Base-by-base conservation (phyloP, 1,284 basidiomycete genomes). In the Nidula niveotomentosa region DNA sequence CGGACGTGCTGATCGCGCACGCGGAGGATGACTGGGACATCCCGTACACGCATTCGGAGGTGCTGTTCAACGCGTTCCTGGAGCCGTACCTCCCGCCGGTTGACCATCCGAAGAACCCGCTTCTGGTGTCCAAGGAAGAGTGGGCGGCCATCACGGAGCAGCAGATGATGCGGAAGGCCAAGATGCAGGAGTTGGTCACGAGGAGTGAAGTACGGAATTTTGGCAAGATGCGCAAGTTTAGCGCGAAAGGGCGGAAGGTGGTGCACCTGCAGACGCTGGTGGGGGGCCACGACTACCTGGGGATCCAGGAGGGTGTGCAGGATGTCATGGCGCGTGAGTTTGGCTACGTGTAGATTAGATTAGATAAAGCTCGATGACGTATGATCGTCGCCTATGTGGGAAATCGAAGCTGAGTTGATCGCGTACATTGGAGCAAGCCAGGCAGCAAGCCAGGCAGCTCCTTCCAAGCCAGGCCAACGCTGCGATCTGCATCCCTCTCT, bases 21-120 rank as follows among this genome's bases (percentile, higher is more conserved):
- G 86, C 94, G 1, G 79, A 84, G 60, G 79, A 93, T 65, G 95
- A 98, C 72, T 79, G 77, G 64, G 88, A 93, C 41, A 95, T 97
- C 52, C 91, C 91, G 0, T 72, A 81, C 62, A 74, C 79, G 0
- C 95, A 98, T 67, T 91, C 91, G 0, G 76, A 79, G n/a, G 73
- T 75, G 0, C 79, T 96, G 13, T 93, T 93, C 67, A 75, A 88
- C 41, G 74, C 81, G 0, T 82, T 94, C 56, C 68, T 93, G 30
- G 82, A 85, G 12, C 81, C 84, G 0, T 72, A 81, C 52, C 75
- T 92, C 10, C 88, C 90, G 0, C 58, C 74, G 5, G 58, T 80
- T 15, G 61, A 72, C 1, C 67, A 80, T 4, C 77, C 83, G 8
- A 56, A 58, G 1, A 69, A 73, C 47, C 67, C 69, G 1, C 58